Conservation (phyloP, 768 basidiomycete genomes). For the Collybia sp. region DNA sequence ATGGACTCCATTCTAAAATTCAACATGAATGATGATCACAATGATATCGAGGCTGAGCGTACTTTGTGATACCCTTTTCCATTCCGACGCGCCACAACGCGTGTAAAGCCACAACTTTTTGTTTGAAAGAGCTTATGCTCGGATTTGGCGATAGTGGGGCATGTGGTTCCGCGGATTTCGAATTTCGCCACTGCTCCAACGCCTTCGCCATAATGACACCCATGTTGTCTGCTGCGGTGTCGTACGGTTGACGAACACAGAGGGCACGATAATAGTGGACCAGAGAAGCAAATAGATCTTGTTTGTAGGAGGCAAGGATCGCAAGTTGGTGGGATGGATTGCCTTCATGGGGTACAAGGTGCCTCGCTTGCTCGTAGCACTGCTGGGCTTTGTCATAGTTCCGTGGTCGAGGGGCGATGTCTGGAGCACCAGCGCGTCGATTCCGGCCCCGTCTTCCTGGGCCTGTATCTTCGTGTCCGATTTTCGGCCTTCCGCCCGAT, state of each 20-base stretch:
- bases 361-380: conserved; percentile 82
- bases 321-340: conserved; percentile 96
- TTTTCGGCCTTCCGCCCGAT: conserved; percentile 54
- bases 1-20: conserved; percentile 44
- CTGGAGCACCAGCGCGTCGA: conserved; percentile 44
- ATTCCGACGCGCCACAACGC: conserved; percentile 61
- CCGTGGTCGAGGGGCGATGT: conserved; percentile 50
- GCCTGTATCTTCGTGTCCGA: conserved; percentile 60
- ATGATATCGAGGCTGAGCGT: conserved; percentile 17
- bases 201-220: conserved; percentile 64
- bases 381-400: conserved; percentile 72
- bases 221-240: conserved; percentile 84
- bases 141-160: conserved; percentile 39
- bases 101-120: conserved; percentile 71
- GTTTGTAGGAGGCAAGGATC: conserved; percentile 81
- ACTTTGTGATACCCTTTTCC: conserved; percentile 59
- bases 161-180: conserved; percentile 21
- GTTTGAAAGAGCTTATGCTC: conserved; percentile 63
- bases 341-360: conserved; percentile 83
- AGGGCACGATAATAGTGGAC: conserved; percentile 90
- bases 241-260: conserved; percentile 82
- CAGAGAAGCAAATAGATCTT: conserved; percentile 75
- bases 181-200: conserved; percentile 51
- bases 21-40: conserved; percentile 7
- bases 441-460: conserved; percentile 36